These are phyloP conservation scores for Hanseniaspora hatyaiensis DNA, from an alignment of 805 yeast genomes.

Conservation along the genomic window DNA sequence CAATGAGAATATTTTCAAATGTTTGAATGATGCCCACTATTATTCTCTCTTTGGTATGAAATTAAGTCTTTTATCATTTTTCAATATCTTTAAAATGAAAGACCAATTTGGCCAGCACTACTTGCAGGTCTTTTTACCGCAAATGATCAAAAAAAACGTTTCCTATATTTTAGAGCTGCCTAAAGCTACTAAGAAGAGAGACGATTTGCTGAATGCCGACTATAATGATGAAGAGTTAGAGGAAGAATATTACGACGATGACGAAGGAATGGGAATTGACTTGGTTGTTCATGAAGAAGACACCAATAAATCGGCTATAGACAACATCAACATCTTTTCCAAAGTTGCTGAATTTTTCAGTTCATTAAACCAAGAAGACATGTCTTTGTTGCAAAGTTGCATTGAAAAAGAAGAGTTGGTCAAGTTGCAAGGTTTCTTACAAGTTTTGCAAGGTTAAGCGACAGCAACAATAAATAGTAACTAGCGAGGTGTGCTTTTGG, in stretches of 20 bases:
- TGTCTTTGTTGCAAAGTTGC: constrained; percentile 24
- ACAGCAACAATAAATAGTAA: too few species aligned
- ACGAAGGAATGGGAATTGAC: constrained; percentile 48
- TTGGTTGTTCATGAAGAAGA: constrained; percentile 37
- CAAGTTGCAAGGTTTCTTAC: constrained; percentile 27
- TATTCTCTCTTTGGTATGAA: constrained; percentile 69
- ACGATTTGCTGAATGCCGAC: constrained; percentile 46
- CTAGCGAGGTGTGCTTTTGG: too few species aligned
- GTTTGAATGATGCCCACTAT: constrained; percentile 32
- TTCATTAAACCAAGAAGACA: constrained; percentile 37
- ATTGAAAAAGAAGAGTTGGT: constrained; percentile 26
- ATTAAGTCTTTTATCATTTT: constrained; percentile 53
- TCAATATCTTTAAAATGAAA: constrained; percentile 38
- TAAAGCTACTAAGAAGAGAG: constrained; percentile 54
- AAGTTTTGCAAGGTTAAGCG: constrained; percentile 24
- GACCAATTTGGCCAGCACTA: constrained; percentile 30
- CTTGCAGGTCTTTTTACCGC: constrained; percentile 33
- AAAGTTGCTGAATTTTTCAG: constrained; percentile 49
- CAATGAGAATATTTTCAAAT: not conserved
- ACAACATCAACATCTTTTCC: constrained; percentile 55
- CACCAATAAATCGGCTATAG: constrained; percentile 67
- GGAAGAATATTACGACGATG: constrained; percentile 37
- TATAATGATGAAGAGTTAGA: constrained; percentile 23
- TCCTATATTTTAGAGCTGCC: constrained; percentile 52
- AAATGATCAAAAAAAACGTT: constrained; percentile 43